Base-by-base conservation (phyloP, 139 green algal species). In the Auxenochlorella protothecoides region DNA sequence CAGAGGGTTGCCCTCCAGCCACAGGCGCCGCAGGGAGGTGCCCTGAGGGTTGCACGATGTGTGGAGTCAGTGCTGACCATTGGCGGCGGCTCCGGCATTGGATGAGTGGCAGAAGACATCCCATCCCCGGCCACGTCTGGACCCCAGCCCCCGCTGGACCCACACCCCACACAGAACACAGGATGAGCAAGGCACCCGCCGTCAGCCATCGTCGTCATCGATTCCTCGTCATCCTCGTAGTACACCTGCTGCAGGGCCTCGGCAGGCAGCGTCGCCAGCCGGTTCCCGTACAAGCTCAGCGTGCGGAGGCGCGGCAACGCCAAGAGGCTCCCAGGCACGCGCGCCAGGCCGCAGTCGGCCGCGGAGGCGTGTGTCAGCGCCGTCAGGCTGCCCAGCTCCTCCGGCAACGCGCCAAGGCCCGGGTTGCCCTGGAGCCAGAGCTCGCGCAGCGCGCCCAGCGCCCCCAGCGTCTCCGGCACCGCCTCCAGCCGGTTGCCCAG, bases 1-100 rank as follows among this genome's bases (percentile, higher is more conserved):
- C 44, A 96, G 68, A 2, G 89, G 87, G 75, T 94, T 96, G 65
- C 82, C 86, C 72, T 96, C 90, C 59, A 90, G 59, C 89, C 89
- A 96, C 9, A 89, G 16, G 56, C 15, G 56, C 59, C 52, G 71
- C 27, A 44, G 27, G 27, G 27, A 44, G 27, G 27, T 44, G 27
- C 27, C 27, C 27, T 44, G 27, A 44, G 27, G 27, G 27, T 44
- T 44, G 27, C 27, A 44, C 27, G 27, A 44, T 1, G 27, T 44
- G 27, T 44, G 27, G 27, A 44, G 27, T 44, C 27, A 44, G 27
- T 44, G 27, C 27, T 44, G 27, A 44, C 27, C 27, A 44, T 44
- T 1, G 27, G 27, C 27, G 27, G 27, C 27, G 27, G 27, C 27
- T 44, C 27, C 27, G 27, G 27, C 27, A 44, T 44, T 44, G 0